A percentile compares a stretch with the other conserved stretches of the same genome.
Evolutionary conservation across 148 eudicot species (phyloP).

Genomic region (Rheum nobile): DNA sequence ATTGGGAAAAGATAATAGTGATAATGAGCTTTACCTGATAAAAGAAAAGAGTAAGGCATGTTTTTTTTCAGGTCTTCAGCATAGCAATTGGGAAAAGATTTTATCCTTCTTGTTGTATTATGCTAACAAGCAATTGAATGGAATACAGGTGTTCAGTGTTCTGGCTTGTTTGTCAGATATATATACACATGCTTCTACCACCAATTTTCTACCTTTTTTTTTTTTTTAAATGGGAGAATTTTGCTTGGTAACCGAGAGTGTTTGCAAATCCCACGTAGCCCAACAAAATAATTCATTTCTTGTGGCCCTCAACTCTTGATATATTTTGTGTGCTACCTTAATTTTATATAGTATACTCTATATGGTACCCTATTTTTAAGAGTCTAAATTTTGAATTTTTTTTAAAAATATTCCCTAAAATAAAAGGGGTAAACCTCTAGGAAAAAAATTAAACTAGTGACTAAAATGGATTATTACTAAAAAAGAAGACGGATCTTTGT

Average conservation of each 20-base stretch:
- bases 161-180: conserved; percentile 6
- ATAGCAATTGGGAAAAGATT: background rate
- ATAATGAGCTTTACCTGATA: conserved; percentile 6
- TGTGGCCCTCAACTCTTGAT: background rate
- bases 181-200: conserved; percentile 4
- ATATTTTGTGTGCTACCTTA: background rate
- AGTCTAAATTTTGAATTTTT: too few relatives aligned
- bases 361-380: too few relatives aligned
- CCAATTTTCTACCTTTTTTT: background rate
- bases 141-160: conserved; percentile 5
- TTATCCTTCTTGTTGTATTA: background rate
- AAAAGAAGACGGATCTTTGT: too few relatives aligned
- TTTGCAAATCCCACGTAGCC: background rate
- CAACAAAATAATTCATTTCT: too few relatives aligned
- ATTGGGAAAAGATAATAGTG: background rate
- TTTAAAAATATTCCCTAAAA: too few relatives aligned
- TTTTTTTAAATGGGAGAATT: background rate
- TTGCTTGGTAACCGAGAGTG: background rate
- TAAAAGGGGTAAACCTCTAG: too few relatives aligned
- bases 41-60: conserved; percentile 8
- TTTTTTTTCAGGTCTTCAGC: conserved; percentile 2
- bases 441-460: too few relatives aligned
- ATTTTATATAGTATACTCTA: too few relatives aligned
- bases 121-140: conserved; percentile 1
- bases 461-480: too few relatives aligned